Evolutionary conservation across 2,329 filamentous ascomycete species (phyloP), one percentile per base, ranked within the genome.

Genomic region (Peltaster fructicola): DNA sequence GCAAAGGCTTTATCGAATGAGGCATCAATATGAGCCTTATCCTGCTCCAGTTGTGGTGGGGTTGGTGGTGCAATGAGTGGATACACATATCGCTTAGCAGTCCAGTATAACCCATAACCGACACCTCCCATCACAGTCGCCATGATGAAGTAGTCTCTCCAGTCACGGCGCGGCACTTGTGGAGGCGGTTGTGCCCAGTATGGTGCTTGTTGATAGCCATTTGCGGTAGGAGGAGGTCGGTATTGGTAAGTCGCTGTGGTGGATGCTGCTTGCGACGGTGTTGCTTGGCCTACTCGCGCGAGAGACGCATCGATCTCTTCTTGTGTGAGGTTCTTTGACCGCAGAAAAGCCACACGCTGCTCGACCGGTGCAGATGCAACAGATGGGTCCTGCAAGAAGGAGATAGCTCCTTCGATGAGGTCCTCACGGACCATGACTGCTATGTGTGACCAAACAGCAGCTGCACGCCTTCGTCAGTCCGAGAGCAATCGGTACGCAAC

Each of bases 131-230:
- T 75, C 8, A 95, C 79, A 0, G 88, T 98, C 6, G 88, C 88
- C 81, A 95, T 92, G 52, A 98, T 95, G 54, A 98, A 98, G 78
- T 82, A 95, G 48, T 98, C 88, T 33, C 90, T 68, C 88, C 88
- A 98, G 54, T 98, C 88, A 44, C 88, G 65, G 47, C 71, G 73
- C 3, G 82, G 82, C 3, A 71, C 54, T 27, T 65, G 59, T 2
- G 63, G 63, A 3, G 66, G 59, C 6, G 61, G 64, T 36, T 63
- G 56, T 33, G 47, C 50, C 59, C 59, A 64, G 41, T 59, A 67
- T 39, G 57, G 63, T 22, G 31, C 33, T 34, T 52, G 51, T 30
- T 53, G 46, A 14, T 35, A 31, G 15, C 23, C 25, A 43, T 65
- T 61, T 39, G 47, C 26, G 25, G 43, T 36, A 17, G 31, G 40